Base-by-base conservation (phyloP, 2,329 filamentous ascomycete genomes). In the Decorospora gaudefroyi region DNA sequence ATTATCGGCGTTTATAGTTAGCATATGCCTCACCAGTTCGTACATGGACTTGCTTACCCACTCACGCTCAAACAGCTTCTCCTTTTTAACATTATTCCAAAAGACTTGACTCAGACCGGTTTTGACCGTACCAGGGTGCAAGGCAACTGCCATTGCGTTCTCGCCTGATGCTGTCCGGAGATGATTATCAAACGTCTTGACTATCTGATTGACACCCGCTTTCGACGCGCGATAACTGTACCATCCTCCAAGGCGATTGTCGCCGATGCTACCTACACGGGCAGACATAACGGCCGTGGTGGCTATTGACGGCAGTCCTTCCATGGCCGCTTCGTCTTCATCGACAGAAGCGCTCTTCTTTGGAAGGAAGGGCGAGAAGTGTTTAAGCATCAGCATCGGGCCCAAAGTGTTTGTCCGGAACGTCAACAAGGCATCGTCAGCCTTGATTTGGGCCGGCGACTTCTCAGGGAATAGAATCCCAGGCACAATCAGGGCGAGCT, bases 111-210 rank as follows among this genome's bases (percentile, higher is more conserved):
- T 89, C 49, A 95, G 72, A 7, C 79, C 84, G 36, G 88, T 93
- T 73, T 79, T 84, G 34, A 93, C 88, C 1, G 88, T 93, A 2
- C 89, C 88, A 1, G 89, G 89, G 69, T 93, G 89, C 61, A 93
- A 78, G 7, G 79, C 80, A 8, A 95, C 72, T 1, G 83, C 82
- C 53, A 90, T 75, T 0, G 86, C 87, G 37, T 80, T 82, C 0
- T 80, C 78, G 0, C 78, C 82, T 46, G 79, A 78, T 28, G 77
- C 75, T 3, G 77, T 74, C 23, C 70, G 69, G 21, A 93, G 70
- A 61, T 84, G 80, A 18, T 86, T 76, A 65, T 93, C 88, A 49
- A 90, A 83, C 5, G 80, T 86, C 70, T 84, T 87, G 6, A 82
- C 81, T 9, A 90, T 45, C 61, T 85, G 85, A 53, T 85, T 89